These are phyloP conservation scores for Beauveria bassiana DNA, from an alignment of 2,329 filamentous ascomycete species.

Conservation along the genomic window DNA sequence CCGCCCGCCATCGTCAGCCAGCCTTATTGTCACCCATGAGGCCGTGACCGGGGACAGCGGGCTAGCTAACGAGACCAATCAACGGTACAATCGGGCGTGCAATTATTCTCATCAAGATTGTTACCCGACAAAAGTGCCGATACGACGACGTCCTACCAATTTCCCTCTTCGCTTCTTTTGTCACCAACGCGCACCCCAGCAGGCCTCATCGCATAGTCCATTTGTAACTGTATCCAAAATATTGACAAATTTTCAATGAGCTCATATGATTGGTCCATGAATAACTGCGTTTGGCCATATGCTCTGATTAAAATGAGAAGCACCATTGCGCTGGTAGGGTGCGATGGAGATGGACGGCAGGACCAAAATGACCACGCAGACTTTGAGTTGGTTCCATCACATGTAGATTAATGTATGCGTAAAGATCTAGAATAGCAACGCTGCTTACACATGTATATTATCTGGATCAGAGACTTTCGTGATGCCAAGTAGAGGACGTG, in stretches of 20 bases:
- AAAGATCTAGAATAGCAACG: background rate
- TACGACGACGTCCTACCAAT: no score
- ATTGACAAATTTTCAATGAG: background rate
- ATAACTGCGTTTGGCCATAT: background rate
- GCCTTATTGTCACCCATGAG: no score
- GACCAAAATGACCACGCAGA: background rate
- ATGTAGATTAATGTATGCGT: background rate
- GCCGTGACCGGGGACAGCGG: no score
- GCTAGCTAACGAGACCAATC: no score
- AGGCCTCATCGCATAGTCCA: slow-evolving; percentile 1
- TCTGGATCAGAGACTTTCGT: background rate
- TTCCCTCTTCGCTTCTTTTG: background rate
- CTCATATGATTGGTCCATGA: background rate
- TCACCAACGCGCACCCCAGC: slow-evolving; percentile 1
- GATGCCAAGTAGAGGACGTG: background rate
- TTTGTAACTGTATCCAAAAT: background rate
- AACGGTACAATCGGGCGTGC: no score
- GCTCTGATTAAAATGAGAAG: slow-evolving; percentile 9
- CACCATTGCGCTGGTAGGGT: background rate
- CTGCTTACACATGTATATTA: background rate
- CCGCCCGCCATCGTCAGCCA: no score
- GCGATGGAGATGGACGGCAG: background rate
- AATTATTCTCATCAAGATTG: no score
- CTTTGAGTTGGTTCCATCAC: background rate
- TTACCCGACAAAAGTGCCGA: no score